Base-by-base conservation (phyloP, 2,329 filamentous ascomycete genomes). In the Penicillium sp. region DNA sequence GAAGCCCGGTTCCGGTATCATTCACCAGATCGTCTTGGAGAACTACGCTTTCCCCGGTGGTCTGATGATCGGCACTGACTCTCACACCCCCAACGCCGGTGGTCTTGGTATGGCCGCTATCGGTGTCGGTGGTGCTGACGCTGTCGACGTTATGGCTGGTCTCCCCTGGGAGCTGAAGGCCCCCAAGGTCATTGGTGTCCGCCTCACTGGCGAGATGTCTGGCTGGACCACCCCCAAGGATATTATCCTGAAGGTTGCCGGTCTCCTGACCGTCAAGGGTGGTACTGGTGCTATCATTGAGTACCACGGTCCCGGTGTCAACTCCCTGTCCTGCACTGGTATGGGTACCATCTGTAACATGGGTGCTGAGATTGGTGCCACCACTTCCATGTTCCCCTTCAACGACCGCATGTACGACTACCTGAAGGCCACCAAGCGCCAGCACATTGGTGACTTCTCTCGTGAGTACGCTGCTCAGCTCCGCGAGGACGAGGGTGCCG, bases 31-130 rank as follows among this genome's bases (percentile, higher is more conserved):
- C 75, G 82, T 98, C 65, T 87, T 98, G 60, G 95, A 99, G 84
- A 98, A 98, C 86, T 98, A 98, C 79, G 93, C 93, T 78, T 98
- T 98, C 89, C 95, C 95, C 67, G 95, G 95, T 86, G 94, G 90
- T 86, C 87, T 99, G 60, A 88, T 99, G 76, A 98, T 98, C 76
- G 95, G 95, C 78, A 98, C 94, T 71, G 95, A 99, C 78, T 97
- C 92, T 48, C 95, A 95, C 45, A 99, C 98, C 73, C 95, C 92
- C n/a, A 95, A 95, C 69, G 95, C 95, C 60, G 82, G 98, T 56
- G 92, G 90, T 67, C 93, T 92, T 4, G 92, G 97, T 70, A 95
- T 95, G 8, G 98, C 99, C 74, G 94, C 95, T 4, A 98, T 99
- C 74, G 95, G 95, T 76, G 95, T 99, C 37, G 95, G 95, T 72